Evolutionary conservation across 2,329 filamentous ascomycete genomes (phyloP).

Genomic region (Cladophialophora chaetospira): DNA sequence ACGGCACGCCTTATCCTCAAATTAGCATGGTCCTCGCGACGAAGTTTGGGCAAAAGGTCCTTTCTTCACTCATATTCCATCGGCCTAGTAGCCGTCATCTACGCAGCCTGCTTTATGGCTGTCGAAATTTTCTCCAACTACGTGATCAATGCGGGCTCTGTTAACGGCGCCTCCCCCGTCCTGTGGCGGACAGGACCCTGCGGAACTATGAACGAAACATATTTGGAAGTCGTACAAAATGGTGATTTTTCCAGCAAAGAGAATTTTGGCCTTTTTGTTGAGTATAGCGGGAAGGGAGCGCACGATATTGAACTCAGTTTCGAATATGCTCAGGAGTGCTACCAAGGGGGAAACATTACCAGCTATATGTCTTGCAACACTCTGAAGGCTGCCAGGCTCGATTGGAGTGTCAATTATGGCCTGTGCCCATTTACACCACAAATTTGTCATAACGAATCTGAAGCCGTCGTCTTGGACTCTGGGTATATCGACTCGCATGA

Average conservation of each 20-base stretch:
- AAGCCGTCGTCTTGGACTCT: constrained; percentile 25
- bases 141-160: constrained; percentile 13
- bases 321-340: constrained; percentile 26
- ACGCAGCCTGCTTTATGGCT: constrained; percentile 21
- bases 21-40: constrained; percentile 16
- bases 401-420: constrained; percentile 1
- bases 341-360: constrained; percentile 4
- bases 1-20: constrained; percentile 22
- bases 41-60: constrained; percentile 2
- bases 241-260: not conserved
- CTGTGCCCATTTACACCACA: constrained; percentile 20
- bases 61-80: constrained; percentile 15
- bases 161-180: constrained; percentile 12
- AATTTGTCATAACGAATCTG: constrained; percentile 19
- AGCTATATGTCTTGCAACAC: constrained; percentile 16
- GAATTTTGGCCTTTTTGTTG: constrained; percentile 10
- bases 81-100: constrained; percentile 13
- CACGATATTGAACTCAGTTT: constrained; percentile 22
- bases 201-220: constrained; percentile 24
- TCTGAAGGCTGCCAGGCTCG: constrained; percentile 13
- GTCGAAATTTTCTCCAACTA: constrained; percentile 21
- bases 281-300: constrained; percentile 10
- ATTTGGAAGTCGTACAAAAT: constrained; percentile 4
- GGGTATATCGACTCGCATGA: constrained; percentile 27
- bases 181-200: constrained; percentile 22